Base-by-base conservation (phyloP, 2,329 filamentous ascomycete species). In the Botrytis squamosa region DNA sequence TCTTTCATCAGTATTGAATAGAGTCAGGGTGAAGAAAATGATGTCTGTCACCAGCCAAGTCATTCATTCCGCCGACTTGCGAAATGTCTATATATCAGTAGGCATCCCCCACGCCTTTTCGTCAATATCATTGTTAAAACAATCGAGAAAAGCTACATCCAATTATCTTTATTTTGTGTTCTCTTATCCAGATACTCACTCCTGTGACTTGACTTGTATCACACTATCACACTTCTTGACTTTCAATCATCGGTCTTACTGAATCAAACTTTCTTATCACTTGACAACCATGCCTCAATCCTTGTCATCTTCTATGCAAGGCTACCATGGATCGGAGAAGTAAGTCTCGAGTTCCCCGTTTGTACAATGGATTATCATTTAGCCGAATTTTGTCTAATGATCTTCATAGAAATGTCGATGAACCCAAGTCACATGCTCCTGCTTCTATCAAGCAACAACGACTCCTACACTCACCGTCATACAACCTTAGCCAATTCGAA, bases 241-340 rank as follows among this genome's bases (percentile, higher is more conserved):
- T 44, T 55, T 36, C 38, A 20, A n/a, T 36, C 18, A 49, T 29
- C 42, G 60, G 52, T 55, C 42, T 69, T 52, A n/a, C 52, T 49
- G 8, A n/a, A 40, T 20, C 40, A 40, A 60, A 20, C 20, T 22
- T n/a, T 20, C 44, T 29, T 20, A 25, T 38, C 65, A 57, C 36
- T 42, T 55, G 10, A 49, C n/a, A n/a, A 14, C 20, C 25, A 73
- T 73, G 71, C 64, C 64, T 36, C 71, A 69, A 69, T 73, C 71
- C 20, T 42, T 73, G 25, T 73, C 71, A 52, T 73, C 71, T 20
- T 73, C 71, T 18, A 38, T 73, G 52, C 71, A 62, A 73, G 71
- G 71, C 71, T 73, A 42, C 29, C 10, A 62, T 52, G 71, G 64
- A 9, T 73, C 64, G 25, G 63, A 69, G 20, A 69, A 46, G 71